Conservation (phyloP, 1,284 basidiomycete species). For the Butyriboletus appendiculatus region DNA sequence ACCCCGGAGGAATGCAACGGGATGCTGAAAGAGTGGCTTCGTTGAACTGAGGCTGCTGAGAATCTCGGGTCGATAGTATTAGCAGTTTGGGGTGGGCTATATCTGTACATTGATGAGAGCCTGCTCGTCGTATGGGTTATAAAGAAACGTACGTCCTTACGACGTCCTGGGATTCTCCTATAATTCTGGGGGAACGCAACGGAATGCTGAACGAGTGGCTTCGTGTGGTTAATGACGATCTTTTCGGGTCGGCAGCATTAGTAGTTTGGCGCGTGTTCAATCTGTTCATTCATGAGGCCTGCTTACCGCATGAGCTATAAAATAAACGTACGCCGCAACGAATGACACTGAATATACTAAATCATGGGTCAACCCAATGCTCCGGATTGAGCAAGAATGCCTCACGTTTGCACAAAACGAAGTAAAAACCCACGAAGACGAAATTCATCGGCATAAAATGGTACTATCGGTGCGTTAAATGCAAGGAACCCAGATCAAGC, state of each 20-base stretch:
- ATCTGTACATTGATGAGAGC: too few species aligned
- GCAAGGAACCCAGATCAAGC: background rate
- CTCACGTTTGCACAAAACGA: conserved; percentile 65
- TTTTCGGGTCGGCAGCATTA: conserved; percentile 30
- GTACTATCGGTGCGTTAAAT: conserved; percentile 42
- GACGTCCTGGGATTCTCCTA: background rate
- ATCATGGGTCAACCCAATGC: conserved; percentile 3
- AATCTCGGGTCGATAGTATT: conserved; percentile 35
- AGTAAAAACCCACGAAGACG: conserved; percentile 59
- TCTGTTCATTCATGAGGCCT: conserved; percentile 28
- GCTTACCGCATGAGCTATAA: background rate
- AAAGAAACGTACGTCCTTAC: too few species aligned
- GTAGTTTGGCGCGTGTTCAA: conserved; percentile 50
- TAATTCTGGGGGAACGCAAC: conserved; percentile 1
- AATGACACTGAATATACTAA: conserved; percentile 69
- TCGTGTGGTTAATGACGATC: conserved; percentile 17
- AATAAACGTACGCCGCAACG: conserved; percentile 56
- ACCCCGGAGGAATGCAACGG: conserved; percentile 3
- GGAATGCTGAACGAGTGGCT: conserved; percentile 1
- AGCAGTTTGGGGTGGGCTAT: too few species aligned
- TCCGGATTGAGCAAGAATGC: background rate
- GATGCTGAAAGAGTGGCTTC: background rate
- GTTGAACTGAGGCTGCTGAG: conserved; percentile 9
- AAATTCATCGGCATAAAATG: conserved; percentile 56
- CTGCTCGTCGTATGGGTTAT: too few species aligned